A percentile compares a stretch with the other conserved stretches of the same genome.
Evolutionary conservation across 106 monocot genomes (phyloP).

Genomic region (Dendrobium officinale): DNA sequence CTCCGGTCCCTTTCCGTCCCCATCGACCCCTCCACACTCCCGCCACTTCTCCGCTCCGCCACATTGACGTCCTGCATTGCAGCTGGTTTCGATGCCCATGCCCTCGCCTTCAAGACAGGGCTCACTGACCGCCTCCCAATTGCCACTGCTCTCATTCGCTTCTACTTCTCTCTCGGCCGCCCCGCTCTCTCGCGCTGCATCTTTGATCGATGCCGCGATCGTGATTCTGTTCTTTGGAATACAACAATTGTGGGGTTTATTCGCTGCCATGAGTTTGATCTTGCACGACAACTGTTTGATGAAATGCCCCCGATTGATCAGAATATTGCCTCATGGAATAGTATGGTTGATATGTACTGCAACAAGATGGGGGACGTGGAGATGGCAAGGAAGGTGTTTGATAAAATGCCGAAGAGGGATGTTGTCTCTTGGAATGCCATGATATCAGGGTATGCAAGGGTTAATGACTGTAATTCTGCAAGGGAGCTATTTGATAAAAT

Average conservation of each 20-base stretch:
- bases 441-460: constrained; percentile 45
- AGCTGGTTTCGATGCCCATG: not conserved
- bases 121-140: not conserved
- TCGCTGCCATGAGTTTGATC: constrained; percentile 32
- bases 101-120: not conserved
- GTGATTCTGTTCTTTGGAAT: not conserved
- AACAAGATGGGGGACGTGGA: constrained; percentile 35
- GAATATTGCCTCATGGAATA: constrained; percentile 61
- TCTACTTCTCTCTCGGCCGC: not conserved
- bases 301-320: constrained; percentile 32
- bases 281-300: constrained; percentile 44
- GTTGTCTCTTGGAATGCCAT: constrained; percentile 66
- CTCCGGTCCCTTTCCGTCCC: not conserved
- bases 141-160: not conserved
- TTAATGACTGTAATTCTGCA: constrained; percentile 40
- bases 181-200: not conserved
- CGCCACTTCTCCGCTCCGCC: not conserved
- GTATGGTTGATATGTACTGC: constrained; percentile 49
- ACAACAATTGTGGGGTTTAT: not conserved
- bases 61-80: not conserved
- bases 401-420: constrained; percentile 57
- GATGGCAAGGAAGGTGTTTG: constrained; percentile 54
- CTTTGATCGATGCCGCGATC: not conserved
- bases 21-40: not conserved
- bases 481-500: constrained; percentile 60